Base-by-base conservation (phyloP, 1,284 basidiomycete species). In the Tilletiopsis washingtonensis region DNA sequence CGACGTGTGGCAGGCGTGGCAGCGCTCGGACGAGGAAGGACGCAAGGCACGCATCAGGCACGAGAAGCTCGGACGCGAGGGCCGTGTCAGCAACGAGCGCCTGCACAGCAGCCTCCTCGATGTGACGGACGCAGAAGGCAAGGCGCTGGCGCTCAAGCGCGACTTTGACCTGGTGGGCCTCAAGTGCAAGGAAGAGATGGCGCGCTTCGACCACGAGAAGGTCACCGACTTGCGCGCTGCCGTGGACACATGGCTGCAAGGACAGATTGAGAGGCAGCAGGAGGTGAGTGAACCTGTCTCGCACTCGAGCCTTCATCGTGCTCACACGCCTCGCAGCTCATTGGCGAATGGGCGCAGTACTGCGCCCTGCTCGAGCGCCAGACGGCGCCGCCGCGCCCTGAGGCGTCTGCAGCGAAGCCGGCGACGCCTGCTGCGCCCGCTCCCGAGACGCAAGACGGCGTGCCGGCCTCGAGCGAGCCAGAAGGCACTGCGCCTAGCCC, bases 151-250 rank as follows among this genome's bases (percentile, higher is more conserved):
- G 24, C 53, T 54, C 5, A 85, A 86, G 63, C 81, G 83, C 47
- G 88, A 94, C 57, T 98, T 88, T 69, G 90, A 96, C 40, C 81
- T 85, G 25, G 84, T 87, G 5, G 86, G 88, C 24, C 84, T 84
- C 59, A 77, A 94, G 23, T 84, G 91, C 66, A 97, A 97, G 75
- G 76, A 80, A 3, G 94, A 99, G 76, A 84, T 94, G 65, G 83
- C 82, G n/a, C 78, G 91, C 27, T 96, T 98, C 69, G 93, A 99
- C 75, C 81, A 84, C 66, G 91, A 96, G 74, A 82, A 91, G 40
- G 82, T 97, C 25, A 83, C 88, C 41, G 89, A 93, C 67, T 88
- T 93, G 73, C 89, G 88, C 70, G 77, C 79, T 27, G 79, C 83
- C 2, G 73, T 93, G 51, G 84, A 85, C 63, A 78, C 78, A 1